phyloP scores from a whole-genome alignment of 1,284 basidiomycete genomes.

The Coriolopsis trogii region DNA sequence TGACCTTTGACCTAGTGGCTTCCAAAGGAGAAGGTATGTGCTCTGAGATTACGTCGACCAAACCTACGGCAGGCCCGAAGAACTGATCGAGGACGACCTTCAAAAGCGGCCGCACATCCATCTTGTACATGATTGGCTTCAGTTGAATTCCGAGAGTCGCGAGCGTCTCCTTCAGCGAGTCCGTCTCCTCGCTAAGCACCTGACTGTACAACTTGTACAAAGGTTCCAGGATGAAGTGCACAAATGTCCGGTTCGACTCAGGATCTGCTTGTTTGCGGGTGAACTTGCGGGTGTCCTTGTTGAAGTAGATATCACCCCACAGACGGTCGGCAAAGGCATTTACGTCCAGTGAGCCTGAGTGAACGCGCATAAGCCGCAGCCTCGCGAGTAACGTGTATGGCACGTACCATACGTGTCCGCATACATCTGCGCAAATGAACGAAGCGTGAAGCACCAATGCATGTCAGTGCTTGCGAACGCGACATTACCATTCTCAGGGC shows the following conservation, averaged over 20 bases:
- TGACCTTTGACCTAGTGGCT: constrained; percentile 73
- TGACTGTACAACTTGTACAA: constrained; percentile 97
- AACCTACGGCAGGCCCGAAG: constrained; percentile 87
- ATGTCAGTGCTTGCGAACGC: constrained; percentile 97
- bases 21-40: constrained; percentile 86
- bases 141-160: constrained; percentile 81
- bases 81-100: constrained; percentile 96
- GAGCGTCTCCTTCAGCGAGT: constrained; percentile 83
- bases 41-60: constrained; percentile 92
- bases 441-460: constrained; percentile 96
- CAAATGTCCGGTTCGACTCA: constrained; percentile 86
- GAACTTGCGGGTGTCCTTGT: constrained; percentile 85
- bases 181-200: constrained; percentile 92
- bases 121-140: constrained; percentile 95
- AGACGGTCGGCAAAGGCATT: constrained; percentile 80
- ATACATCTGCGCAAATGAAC: constrained; percentile 96
- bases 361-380: not conserved
- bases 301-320: constrained; percentile 99
- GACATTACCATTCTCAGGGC: constrained; percentile 95
- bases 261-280: constrained; percentile 83
- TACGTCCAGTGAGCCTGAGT: constrained; percentile 63
- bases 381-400: too few relatives aligned
- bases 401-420: constrained; percentile 83
- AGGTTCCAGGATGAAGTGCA: constrained; percentile 96
- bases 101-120: constrained; percentile 94